phyloP scores from a whole-genome alignment of 441 rosid species.

The Syzygium malaccense region DNA sequence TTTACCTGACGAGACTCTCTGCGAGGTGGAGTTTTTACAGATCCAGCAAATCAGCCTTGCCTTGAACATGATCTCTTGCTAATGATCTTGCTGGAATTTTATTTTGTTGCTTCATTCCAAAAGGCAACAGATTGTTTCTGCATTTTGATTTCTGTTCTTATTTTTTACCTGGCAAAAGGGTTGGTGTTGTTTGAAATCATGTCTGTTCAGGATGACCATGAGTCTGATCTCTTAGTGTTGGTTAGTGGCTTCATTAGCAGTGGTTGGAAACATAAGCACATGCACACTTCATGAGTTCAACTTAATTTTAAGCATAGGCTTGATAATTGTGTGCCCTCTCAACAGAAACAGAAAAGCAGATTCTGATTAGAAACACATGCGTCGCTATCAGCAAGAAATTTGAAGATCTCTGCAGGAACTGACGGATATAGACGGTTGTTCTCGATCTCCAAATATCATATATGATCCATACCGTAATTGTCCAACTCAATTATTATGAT shows the following conservation, averaged over 20 bases:
- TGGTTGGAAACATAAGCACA: slow-evolving; percentile 35
- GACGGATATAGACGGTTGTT: not conserved
- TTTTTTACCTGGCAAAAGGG: not conserved
- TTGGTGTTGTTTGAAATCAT: not conserved
- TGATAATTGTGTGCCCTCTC: slow-evolving; percentile 21
- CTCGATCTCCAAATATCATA: not conserved
- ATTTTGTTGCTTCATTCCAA: not conserved
- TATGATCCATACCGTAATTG: not conserved
- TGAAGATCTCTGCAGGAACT: not conserved
- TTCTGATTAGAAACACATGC: slow-evolving; percentile 13
- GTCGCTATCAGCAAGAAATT: slow-evolving; percentile 7
- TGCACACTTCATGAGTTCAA: slow-evolving; percentile 18
- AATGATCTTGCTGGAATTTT: not conserved
- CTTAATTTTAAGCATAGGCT: slow-evolving; percentile 19
- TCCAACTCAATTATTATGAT: not conserved
- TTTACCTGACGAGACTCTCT: not conserved
- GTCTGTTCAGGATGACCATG: slow-evolving; percentile 15
- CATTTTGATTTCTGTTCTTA: not conserved
- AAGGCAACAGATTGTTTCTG: not conserved
- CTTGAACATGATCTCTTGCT: not conserved
- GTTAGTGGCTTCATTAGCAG: slow-evolving; percentile 18
- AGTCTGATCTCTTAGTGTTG: slow-evolving; percentile 1
- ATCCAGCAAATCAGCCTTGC: not conserved
- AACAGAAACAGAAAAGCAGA: slow-evolving; percentile 13
- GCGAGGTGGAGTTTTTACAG: not conserved